Evolutionary conservation across 2,329 filamentous ascomycete genomes (phyloP), one percentile per base, ranked within the genome.

Genomic region (Fusarium torreyae): DNA sequence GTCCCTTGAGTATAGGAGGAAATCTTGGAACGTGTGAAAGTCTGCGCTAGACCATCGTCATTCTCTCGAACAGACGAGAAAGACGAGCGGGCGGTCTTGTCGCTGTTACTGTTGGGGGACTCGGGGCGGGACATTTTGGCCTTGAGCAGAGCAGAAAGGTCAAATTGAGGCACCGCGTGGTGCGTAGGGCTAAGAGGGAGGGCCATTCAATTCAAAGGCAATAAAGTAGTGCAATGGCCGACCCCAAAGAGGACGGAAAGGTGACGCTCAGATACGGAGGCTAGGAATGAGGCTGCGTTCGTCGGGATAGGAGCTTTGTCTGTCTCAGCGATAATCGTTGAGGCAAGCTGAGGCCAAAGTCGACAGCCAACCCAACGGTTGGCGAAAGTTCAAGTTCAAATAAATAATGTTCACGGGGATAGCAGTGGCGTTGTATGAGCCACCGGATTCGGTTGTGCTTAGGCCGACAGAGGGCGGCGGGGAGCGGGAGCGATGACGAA

Each of bases 21-120:
- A 65, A 89, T 80, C 77, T 89, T 90, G 75, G 87, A 86, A 55
- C 84, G 84, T 50, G 88, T 90, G 69, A 91, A 91, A 57, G 86
- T 87, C 80, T 91, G 89, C 57, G 86, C 84, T 31, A 89, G 78
- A 63, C 86, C 85, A 70, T 84, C 82, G 74, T 88, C 86, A 76
- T 86, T 85, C 80, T 89, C 87, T 64, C 87, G 83, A 62, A 89
- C 87, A 45, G 87, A 89, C 31, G 87, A 89, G 79, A 89, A 89
- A 60, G 87, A 89, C 31, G 86, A 85, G 63, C 87, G 85, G 6
- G 78, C 80, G 53, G 76, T 80, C 71, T 78, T 77, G 51, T 82
- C 79, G 63, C 68, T 68, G 62, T 75, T 77, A 26, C 69, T 74
- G 68, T 70, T 72, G 56, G 80, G 79, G 46, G 80, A 81, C 56